Evolutionary conservation across 768 basidiomycete species (phyloP), one percentile per base, ranked within the genome.

Genomic region (Termitomyces sp.): DNA sequence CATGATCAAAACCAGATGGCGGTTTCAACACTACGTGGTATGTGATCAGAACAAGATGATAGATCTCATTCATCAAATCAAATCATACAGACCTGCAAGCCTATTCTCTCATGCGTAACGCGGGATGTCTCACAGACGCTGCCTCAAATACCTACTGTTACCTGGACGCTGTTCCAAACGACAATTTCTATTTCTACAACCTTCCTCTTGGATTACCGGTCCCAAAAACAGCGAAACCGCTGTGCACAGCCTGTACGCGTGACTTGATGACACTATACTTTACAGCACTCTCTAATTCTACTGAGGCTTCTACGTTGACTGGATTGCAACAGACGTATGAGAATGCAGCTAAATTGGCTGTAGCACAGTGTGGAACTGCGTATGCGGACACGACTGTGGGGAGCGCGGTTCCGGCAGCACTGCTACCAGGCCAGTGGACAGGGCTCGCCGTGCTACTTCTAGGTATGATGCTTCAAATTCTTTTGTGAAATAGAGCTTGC

Each of bases 111-210:
- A 83, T 90, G 80, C 79, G 84, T 40, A 68, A 77, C 14, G 77
- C 76, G 0, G 88, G 79, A 6, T 94, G 92, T 66, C 73, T 81
- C 24, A 62, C 76, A 8, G 77, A 89, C 68, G 77, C 84, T 10
- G 64, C 74, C 3, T 78, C 83, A 32, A 78, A 85, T 63, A 70
- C 82, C 0, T 94, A 91, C 71, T 94, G 91, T 74, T 92, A 82
- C 71, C 53, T 90, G 54, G 76, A 84, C 59, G 88, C 91, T 14
- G 79, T 82, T 22, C 74, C 72, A 35, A 75, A 76, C 59, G 33
- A 76, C 3, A 82, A 84, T 57, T 68, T 84, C n/a, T 90, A 85
- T 74, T 82, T 84, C 68, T 94, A 90, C 73, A 70, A 75, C 36
- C 76, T 93, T 11, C 85, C 86, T 3, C 77, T 86, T 11, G 89